Evolutionary conservation across 371 early-diverging fungal species (phyloP).

Genomic region (Circinella minor): DNA sequence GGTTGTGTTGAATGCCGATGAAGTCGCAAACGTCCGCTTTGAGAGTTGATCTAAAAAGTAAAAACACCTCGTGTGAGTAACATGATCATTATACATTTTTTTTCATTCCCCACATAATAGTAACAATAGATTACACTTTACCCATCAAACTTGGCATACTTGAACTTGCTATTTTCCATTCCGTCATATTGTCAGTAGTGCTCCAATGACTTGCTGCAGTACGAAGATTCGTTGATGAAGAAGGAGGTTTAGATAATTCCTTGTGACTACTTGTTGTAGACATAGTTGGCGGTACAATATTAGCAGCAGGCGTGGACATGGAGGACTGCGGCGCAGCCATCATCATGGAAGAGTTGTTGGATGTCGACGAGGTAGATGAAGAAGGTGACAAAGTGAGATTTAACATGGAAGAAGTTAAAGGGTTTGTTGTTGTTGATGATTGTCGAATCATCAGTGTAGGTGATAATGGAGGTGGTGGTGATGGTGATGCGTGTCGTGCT

Average conservation of each 20-base stretch:
- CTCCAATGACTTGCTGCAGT: conserved; percentile 2
- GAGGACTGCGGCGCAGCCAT: conserved; percentile 19
- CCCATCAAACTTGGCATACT: conserved; percentile 52
- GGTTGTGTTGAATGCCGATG: conserved; percentile 17
- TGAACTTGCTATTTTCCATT: conserved; percentile 28
- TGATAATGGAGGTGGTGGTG: conserved; percentile 21
- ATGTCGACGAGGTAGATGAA: conserved; percentile 28
- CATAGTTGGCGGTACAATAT: conserved; percentile 9
- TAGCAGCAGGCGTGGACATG: conserved; percentile 29
- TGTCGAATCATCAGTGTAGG: conserved; percentile 14
- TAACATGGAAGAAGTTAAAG: conserved; percentile 42
- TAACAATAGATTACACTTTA: conserved; percentile 15
- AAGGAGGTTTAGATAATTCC: neutral
- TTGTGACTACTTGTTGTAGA: conserved; percentile 15
- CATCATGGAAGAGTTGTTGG: conserved; percentile 21
- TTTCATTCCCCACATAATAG: neutral
- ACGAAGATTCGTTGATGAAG: neutral
- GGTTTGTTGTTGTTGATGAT: conserved; percentile 16
- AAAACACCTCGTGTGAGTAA: conserved; percentile 5
- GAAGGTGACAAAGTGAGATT: conserved; percentile 44
- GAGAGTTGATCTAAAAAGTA: conserved; percentile 32
- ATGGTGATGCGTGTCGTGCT: neutral
- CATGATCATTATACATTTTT: neutral
- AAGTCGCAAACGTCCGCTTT: conserved; percentile 28
- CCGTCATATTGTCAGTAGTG: conserved; percentile 8